Base-by-base conservation (phyloP, 2,329 filamentous ascomycete genomes). In the Simplicillium aogashimaense region DNA sequence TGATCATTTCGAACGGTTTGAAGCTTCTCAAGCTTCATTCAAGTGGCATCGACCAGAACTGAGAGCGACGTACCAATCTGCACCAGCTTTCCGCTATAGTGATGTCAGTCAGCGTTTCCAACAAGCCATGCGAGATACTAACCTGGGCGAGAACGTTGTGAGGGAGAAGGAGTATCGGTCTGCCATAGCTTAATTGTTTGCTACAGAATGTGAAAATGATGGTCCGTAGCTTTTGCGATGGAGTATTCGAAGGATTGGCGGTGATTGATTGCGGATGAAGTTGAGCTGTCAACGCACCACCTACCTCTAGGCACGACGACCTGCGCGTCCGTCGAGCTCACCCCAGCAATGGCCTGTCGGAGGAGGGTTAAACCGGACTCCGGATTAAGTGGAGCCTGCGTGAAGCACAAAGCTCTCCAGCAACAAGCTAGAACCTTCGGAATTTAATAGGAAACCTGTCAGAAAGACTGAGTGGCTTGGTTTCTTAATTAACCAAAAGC, bases 121-220 rank as follows among this genome's bases (percentile, higher is more conserved):
- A 43, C 44, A 53, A 47, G 53, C 50, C 39, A 46, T 43, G 42
- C 44, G 34, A 43, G 43, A 49, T 59, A 59, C 79, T 67, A 81
- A 94, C 92, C 90, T 98, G 64, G 92, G 92, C 59, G 92, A 97
- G 82, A 98, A 98, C 50, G 92, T 98, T 49, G 92, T 98, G 63
- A 98, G 78, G 45, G 92, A 98, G 81, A 98, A 98, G 41, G 90
- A 95, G 69, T 98, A 98, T 73, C 92, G 78, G 69, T 98, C 92
- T 59, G 92, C 90, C 90, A 98, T 98, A 61, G 50, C 71, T 58
- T 54, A 46, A 49, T 38, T 20, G 45, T 32, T 40, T 46, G 28
- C 29, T 40, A 14, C 13, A 40, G 30, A 33, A 31, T 42, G 39
- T 39, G 43, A 39, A 39, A 43, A n/a, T 13, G 15, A 13, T 32